phyloP scores from a whole-genome alignment of 192 early-diverging fungal species.

The Coemansia sp. region DNA sequence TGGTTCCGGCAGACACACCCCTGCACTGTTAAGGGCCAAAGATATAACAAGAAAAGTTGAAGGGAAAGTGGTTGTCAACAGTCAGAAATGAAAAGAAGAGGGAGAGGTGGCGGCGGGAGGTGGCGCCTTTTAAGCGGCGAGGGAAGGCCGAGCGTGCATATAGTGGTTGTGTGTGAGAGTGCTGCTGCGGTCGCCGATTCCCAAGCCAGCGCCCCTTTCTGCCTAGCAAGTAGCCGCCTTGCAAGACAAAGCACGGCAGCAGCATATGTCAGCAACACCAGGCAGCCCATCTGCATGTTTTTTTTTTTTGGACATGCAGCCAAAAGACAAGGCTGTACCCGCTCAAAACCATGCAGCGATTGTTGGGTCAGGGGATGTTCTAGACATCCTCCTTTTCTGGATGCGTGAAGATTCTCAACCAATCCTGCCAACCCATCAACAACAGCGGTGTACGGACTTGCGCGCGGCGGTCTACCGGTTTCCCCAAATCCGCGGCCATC shows the following conservation, averaged over 20 bases:
- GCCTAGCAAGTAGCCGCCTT: neutral
- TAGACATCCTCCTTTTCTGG: neutral
- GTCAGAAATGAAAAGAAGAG: neutral
- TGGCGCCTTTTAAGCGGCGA: slow-evolving; percentile 4
- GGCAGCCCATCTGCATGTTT: neutral
- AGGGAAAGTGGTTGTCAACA: neutral
- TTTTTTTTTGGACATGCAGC: neutral
- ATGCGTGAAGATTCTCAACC: neutral
- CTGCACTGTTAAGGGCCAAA: neutral
- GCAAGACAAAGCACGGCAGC: neutral
- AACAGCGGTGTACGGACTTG: slow-evolving; percentile 1
- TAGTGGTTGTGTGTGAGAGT: neutral
- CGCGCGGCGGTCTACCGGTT: neutral
- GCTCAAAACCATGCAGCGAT: neutral
- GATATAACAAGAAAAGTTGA: neutral
- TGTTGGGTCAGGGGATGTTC: neutral
- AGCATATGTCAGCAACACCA: neutral
- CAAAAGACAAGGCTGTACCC: neutral
- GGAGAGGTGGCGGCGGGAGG: neutral
- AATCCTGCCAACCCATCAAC: neutral
- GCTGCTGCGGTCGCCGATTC: neutral
- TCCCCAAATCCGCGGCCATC: neutral
- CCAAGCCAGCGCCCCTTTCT: neutral
- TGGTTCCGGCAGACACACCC: neutral
- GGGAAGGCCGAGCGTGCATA: neutral